Conservation (phyloP, 2,329 filamentous ascomycete species). For the Monilinia fructigena region DNA sequence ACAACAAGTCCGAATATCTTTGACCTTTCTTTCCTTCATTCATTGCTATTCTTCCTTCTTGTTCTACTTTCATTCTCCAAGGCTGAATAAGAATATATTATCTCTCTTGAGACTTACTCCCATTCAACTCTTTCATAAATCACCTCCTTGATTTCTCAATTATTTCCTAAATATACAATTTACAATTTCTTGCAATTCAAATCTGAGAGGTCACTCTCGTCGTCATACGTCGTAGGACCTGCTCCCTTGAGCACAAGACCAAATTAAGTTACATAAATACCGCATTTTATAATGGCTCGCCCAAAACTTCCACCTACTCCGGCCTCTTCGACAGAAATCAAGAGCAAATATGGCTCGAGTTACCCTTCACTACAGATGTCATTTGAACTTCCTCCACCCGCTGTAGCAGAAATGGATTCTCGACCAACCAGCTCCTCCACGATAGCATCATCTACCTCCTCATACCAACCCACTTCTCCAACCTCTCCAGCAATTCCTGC, state of each 20-base stretch:
- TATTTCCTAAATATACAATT: neutral
- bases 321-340: conserved; percentile 76
- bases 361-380: conserved; percentile 63
- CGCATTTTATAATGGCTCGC: conserved; percentile 57
- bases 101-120: neutral
- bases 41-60: neutral
- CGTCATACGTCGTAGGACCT: conserved; percentile 9
- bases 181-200: neutral
- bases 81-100: neutral
- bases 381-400: conserved; percentile 76
- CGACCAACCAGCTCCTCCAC: conserved; percentile 47
- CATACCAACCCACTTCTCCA: conserved; percentile 48
- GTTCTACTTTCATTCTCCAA: neutral
- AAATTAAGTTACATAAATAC: conserved; percentile 24
- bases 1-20: neutral
- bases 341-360: conserved; percentile 65
- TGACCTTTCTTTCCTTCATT: neutral
- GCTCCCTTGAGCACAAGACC: conserved; percentile 19
- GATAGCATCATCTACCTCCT: conserved; percentile 50
- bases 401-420: conserved; percentile 53
- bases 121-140: neutral
- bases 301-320: conserved; percentile 71
- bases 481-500: conserved; percentile 43
- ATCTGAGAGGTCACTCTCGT: neutral
- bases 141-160: neutral